These are phyloP conservation scores for Pseudopithomyces chartarum DNA, from an alignment of 2,329 filamentous ascomycete species.

Conservation along the genomic window DNA sequence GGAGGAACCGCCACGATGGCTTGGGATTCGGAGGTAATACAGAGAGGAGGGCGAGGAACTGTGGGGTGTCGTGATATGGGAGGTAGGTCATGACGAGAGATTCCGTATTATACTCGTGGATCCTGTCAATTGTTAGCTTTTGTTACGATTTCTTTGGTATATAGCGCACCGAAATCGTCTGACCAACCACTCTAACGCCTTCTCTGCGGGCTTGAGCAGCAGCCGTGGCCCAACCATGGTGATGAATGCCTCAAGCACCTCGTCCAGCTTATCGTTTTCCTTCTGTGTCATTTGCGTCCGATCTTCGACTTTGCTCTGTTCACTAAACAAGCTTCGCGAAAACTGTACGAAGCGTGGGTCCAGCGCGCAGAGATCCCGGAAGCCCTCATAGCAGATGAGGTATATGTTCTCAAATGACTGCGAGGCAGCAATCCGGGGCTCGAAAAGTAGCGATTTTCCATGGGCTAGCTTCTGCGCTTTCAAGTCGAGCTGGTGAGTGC, in stretches of 20 bases:
- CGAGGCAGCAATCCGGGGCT: conserved; percentile 78
- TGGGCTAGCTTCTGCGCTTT: conserved; percentile 92
- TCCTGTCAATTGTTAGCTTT: conserved; percentile 55
- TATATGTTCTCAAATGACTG: conserved; percentile 93
- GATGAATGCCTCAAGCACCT: conserved; percentile 79
- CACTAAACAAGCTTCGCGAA: conserved; percentile 81
- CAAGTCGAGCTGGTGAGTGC: conserved; percentile 87
- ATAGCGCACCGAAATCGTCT: conserved; percentile 77
- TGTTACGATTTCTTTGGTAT: conserved; percentile 4
- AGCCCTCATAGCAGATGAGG: conserved; percentile 84
- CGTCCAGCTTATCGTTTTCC: conserved; percentile 83
- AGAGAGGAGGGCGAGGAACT: conserved; percentile 84
- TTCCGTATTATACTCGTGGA: conserved; percentile 88
- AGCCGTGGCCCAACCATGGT: conserved; percentile 77
- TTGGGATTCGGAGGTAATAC: conserved; percentile 81
- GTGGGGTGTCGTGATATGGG: conserved; percentile 85
- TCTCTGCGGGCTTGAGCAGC: conserved; percentile 83
- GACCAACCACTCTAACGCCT: conserved; percentile 93
- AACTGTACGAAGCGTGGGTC: conserved; percentile 80
- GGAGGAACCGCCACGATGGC: conserved; percentile 78
- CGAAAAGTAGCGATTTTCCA: conserved; percentile 93
- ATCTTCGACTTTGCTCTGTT: conserved; percentile 89
- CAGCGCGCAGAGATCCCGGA: conserved; percentile 85
- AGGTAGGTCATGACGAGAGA: conserved; percentile 83
- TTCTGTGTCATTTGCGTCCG: conserved; percentile 78